phyloP scores from a whole-genome alignment of 2,329 filamentous ascomycete genomes.

The Verticillium longisporum region DNA sequence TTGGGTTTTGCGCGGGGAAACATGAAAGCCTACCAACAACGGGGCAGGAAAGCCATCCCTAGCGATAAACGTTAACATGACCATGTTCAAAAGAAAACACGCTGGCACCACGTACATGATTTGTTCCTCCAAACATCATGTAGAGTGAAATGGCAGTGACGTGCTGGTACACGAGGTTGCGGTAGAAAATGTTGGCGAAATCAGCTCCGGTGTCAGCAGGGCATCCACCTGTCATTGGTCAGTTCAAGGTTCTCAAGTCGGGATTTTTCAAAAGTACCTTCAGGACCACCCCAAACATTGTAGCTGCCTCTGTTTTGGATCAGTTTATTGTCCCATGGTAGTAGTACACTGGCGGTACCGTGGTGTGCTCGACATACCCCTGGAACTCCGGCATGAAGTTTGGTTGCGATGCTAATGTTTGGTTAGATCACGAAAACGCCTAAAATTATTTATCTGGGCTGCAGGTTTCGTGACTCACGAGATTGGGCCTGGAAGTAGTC shows the following conservation, averaged over 20 bases:
- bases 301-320: constrained; percentile 34
- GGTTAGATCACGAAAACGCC: background rate
- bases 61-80: constrained; percentile 16
- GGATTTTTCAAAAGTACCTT: constrained; percentile 20
- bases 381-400: constrained; percentile 54
- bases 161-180: constrained; percentile 52
- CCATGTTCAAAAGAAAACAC: too few relatives aligned
- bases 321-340: background rate
- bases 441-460: too few relatives aligned
- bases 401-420: constrained; percentile 29
- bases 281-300: constrained; percentile 55
- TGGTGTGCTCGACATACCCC: constrained; percentile 19
- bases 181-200: constrained; percentile 59
- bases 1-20: background rate
- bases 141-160: constrained; percentile 56
- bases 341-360: background rate
- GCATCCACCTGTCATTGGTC: constrained; percentile 31
- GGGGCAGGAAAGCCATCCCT: constrained; percentile 51
- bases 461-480: constrained; percentile 14
- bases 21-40: constrained; percentile 28
- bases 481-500: constrained; percentile 23
- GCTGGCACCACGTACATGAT: constrained; percentile 13
- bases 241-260: background rate
- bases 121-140: constrained; percentile 60
- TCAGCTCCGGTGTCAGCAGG: constrained; percentile 46